phyloP scores from a whole-genome alignment of 768 basidiomycete genomes.

The Leccinum uliginosum region DNA sequence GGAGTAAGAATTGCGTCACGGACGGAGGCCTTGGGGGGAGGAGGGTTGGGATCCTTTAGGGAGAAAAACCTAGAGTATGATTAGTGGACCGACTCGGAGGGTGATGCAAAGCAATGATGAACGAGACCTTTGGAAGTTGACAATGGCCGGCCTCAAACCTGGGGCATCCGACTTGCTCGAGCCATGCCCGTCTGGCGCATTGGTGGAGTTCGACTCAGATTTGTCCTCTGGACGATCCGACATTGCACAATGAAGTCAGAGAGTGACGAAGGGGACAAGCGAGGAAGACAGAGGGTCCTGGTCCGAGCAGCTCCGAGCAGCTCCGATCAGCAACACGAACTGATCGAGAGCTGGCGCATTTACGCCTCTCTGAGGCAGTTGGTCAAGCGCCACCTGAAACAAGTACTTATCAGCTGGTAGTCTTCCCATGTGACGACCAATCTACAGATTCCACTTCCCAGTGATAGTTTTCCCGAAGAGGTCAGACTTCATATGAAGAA shows the following conservation, averaged over 20 bases:
- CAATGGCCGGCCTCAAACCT: neutral
- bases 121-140: conserved; percentile 2
- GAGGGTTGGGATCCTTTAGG: conserved; percentile 21
- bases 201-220: neutral
- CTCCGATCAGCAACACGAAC: too few relatives aligned
- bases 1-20: conserved; percentile 62
- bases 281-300: too few relatives aligned
- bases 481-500: too few relatives aligned
- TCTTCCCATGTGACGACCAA: too few relatives aligned
- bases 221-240: neutral
- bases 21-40: conserved; percentile 47
- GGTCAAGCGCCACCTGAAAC: too few relatives aligned
- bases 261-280: neutral
- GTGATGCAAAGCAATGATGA: neutral
- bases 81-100: neutral
- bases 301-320: too few relatives aligned
- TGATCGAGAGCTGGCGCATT: too few relatives aligned
- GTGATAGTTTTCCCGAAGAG: too few relatives aligned
- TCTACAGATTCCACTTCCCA: too few relatives aligned
- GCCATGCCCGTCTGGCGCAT: neutral
- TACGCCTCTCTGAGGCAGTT: too few relatives aligned
- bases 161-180: neutral
- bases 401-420: too few relatives aligned
- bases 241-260: neutral
- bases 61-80: conserved; percentile 6